Percentiles rank a stretch among this genome's conserved stretches.
Conservation (phyloP, 2,329 filamentous ascomycete genomes). For the Boeremia exigua region DNA sequence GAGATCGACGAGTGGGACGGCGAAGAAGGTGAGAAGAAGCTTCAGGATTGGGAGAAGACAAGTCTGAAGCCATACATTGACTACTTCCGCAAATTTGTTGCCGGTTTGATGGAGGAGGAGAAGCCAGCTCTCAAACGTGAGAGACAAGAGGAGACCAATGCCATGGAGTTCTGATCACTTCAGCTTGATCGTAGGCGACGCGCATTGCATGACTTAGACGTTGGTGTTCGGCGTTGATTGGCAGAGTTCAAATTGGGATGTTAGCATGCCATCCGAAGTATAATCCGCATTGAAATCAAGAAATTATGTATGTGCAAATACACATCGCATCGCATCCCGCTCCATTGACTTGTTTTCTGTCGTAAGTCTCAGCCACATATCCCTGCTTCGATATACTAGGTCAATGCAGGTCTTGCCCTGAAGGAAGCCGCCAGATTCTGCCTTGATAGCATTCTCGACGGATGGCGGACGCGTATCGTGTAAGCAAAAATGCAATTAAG, state of each 20-base stretch:
- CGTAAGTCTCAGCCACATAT: too few relatives aligned
- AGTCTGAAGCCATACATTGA: slow-evolving; percentile 92
- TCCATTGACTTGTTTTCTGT: too few relatives aligned
- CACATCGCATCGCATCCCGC: neutral
- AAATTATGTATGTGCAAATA: neutral
- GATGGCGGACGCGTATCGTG: too few relatives aligned
- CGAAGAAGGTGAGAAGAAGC: slow-evolving; percentile 58
- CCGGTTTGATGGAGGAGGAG: slow-evolving; percentile 78
- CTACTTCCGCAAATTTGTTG: slow-evolving; percentile 83
- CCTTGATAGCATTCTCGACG: too few relatives aligned
- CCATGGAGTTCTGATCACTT: slow-evolving; percentile 68
- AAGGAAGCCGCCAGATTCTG: too few relatives aligned
- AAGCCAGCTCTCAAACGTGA: slow-evolving; percentile 57
- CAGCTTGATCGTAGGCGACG: neutral
- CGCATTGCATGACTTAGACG: slow-evolving; percentile 2
- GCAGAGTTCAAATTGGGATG: neutral
- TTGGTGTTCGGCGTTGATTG: neutral
- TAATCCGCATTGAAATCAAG: neutral
- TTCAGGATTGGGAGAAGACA: slow-evolving; percentile 96
- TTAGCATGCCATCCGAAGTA: neutral
- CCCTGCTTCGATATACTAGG: too few relatives aligned
- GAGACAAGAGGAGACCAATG: slow-evolving; percentile 60
- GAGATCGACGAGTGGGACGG: slow-evolving; percentile 85
- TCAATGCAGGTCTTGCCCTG: too few relatives aligned
- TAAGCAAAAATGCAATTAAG: too few relatives aligned